These are phyloP conservation scores for Lactifluus volemus DNA, from an alignment of 768 basidiomycete species.

Conservation along the genomic window DNA sequence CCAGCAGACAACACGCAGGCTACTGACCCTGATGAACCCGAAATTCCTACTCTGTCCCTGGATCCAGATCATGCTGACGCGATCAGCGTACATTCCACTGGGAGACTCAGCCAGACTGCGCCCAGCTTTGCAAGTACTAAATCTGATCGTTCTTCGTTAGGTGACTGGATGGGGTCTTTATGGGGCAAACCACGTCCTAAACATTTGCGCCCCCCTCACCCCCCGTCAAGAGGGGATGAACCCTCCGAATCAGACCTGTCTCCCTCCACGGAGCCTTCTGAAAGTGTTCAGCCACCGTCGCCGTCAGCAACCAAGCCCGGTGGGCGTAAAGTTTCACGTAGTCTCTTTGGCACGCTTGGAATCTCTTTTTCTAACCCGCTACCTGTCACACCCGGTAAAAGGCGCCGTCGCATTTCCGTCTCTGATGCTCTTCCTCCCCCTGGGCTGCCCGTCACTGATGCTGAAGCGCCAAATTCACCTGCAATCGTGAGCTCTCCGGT, in stretches of 20 bases:
- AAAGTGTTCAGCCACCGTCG: constrained; percentile 12
- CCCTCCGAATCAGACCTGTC: neutral
- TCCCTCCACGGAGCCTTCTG: constrained; percentile 15
- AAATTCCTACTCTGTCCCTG: neutral
- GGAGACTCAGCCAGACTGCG: constrained; percentile 12
- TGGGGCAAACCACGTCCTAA: constrained; percentile 46
- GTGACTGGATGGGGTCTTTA: constrained; percentile 76
- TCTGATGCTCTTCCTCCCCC: neutral
- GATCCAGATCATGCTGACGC: constrained; percentile 3
- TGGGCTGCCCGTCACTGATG: neutral
- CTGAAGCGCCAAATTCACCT: neutral
- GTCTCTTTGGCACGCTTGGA: constrained; percentile 65
- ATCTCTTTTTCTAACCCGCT: constrained; percentile 56
- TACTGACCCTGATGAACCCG: neutral
- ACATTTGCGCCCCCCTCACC: constrained; percentile 20
- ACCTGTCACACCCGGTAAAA: constrained; percentile 9
- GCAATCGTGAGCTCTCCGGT: constrained; percentile 12
- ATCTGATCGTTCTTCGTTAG: constrained; percentile 34
- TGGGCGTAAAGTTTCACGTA: constrained; percentile 43
- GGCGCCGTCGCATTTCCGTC: constrained; percentile 11
- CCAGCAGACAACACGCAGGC: neutral
- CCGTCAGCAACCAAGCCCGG: constrained; percentile 11
- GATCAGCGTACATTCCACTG: constrained; percentile 14
- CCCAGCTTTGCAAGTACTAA: constrained; percentile 17
- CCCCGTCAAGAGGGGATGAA: constrained; percentile 1